phyloP scores from a whole-genome alignment of 257 asterid species.

The Gentiana macrophylla region DNA sequence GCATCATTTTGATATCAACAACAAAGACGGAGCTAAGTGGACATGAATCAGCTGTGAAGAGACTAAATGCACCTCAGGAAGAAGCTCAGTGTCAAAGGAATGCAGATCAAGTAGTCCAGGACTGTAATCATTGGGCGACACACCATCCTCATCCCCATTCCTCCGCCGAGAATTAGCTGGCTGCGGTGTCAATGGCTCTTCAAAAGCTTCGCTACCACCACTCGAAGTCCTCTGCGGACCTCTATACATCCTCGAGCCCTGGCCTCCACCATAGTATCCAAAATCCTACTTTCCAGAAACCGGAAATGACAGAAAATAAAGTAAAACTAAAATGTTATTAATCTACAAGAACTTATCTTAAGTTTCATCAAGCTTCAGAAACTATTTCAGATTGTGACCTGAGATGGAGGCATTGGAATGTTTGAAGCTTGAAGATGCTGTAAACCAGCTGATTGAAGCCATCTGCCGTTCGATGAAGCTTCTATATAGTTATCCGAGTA shows the following conservation, averaged over 20 bases:
- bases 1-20: too few relatives aligned
- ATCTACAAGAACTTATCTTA: neutral
- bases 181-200: slow-evolving; percentile 8
- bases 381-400: slow-evolving; percentile 7
- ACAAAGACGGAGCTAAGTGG: neutral
- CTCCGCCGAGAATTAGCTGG: slow-evolving; percentile 15
- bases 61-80: slow-evolving; percentile 21
- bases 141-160: slow-evolving; percentile 13
- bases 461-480: slow-evolving; percentile 19
- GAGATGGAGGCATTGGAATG: slow-evolving; percentile 22
- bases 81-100: slow-evolving; percentile 24
- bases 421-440: slow-evolving; percentile 30
- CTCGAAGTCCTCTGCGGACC: slow-evolving; percentile 12
- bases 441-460: slow-evolving; percentile 37
- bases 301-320: neutral
- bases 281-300: neutral
- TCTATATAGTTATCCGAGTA: slow-evolving; percentile 25
- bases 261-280: slow-evolving; percentile 14
- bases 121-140: slow-evolving; percentile 17
- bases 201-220: slow-evolving; percentile 13
- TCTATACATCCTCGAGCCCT: slow-evolving; percentile 16
- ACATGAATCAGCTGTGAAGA: neutral
- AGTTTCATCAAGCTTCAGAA: too few relatives aligned
- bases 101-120: slow-evolving; percentile 32
- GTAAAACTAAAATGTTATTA: neutral